Conservation (phyloP, 768 basidiomycete genomes). For the Phaeolepiota aurea region DNA sequence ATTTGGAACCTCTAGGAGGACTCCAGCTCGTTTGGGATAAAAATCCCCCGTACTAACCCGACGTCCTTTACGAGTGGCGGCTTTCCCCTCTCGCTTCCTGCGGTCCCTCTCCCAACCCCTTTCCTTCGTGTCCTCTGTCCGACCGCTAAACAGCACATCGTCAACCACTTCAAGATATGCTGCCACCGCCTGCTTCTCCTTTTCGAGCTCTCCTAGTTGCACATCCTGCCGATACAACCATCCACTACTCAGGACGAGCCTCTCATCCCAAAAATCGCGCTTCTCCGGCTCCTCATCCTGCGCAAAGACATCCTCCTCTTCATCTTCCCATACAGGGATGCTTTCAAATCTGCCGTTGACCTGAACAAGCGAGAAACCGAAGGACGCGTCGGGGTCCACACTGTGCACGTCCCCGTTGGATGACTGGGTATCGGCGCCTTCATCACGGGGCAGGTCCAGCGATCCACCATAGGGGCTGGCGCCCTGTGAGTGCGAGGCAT, state of each 20-base stretch:
- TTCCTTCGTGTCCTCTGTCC: constrained; percentile 38
- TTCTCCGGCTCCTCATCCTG: constrained; percentile 47
- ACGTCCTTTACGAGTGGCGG: constrained; percentile 35
- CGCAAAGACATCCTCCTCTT: constrained; percentile 35
- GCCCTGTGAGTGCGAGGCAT: constrained; percentile 29
- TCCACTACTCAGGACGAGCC: constrained; percentile 70
- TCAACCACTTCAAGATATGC: constrained; percentile 75
- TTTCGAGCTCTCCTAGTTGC: constrained; percentile 38
- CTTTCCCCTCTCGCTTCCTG: constrained; percentile 36
- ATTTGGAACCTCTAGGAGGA: constrained; percentile 11
- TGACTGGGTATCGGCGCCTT: constrained; percentile 14
- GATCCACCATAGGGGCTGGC: constrained; percentile 28
- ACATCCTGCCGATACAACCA: constrained; percentile 76
- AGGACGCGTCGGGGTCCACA: constrained; percentile 50
- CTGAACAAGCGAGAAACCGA: constrained; percentile 62
- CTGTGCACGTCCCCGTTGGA: constrained; percentile 14
- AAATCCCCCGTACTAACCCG: constrained; percentile 40
- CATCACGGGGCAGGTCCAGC: constrained; percentile 28
- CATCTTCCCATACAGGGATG: constrained; percentile 80
- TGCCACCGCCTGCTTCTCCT: constrained; percentile 48
- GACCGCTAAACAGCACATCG: constrained; percentile 64
- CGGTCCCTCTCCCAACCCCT: constrained; percentile 37
- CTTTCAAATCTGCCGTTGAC: constrained; percentile 57
- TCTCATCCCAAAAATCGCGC: constrained; percentile 74
- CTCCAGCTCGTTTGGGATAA: constrained; percentile 13